These are phyloP conservation scores for Achaetomiella virescens DNA, from an alignment of 495 filamentous ascomycete genomes.

Conservation along the genomic window DNA sequence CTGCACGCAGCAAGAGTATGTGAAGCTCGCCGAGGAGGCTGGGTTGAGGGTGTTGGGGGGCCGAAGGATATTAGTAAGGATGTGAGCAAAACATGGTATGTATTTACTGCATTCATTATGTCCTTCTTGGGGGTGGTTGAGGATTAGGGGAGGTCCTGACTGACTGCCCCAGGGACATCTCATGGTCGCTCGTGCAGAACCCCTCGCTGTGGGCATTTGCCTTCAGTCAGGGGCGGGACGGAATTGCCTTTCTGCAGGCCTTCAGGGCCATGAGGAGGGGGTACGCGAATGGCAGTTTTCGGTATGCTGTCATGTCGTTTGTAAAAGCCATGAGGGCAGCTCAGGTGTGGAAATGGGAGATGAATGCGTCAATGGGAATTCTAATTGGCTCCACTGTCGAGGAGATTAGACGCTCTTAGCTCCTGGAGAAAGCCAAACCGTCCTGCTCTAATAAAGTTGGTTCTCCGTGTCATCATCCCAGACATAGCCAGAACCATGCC, in stretches of 20 bases:
- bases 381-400: not conserved
- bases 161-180: slow-evolving; percentile 48
- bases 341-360: not conserved
- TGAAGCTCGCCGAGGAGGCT: slow-evolving; percentile 39
- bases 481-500: no score
- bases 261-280: slow-evolving; percentile 55
- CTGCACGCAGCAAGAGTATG: slow-evolving; percentile 45
- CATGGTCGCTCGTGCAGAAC: slow-evolving; percentile 50
- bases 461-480: no score
- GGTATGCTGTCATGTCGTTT: slow-evolving; percentile 53
- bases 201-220: slow-evolving; percentile 53
- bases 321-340: slow-evolving; percentile 30
- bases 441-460: no score
- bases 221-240: slow-evolving; percentile 50
- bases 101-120: no score
- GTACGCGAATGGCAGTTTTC: slow-evolving; percentile 51
- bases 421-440: slow-evolving; percentile 8
- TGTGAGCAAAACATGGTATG: slow-evolving; percentile 54
- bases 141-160: not conserved
- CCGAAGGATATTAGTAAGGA: slow-evolving; percentile 52
- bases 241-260: slow-evolving; percentile 52
- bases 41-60: slow-evolving; percentile 37
- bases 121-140: no score
- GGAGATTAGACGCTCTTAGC: no score
- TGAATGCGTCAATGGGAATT: not conserved